Evolutionary conservation across 768 basidiomycete genomes (phyloP), one percentile per base, ranked within the genome.

Genomic region (Boletus rubescentipes): DNA sequence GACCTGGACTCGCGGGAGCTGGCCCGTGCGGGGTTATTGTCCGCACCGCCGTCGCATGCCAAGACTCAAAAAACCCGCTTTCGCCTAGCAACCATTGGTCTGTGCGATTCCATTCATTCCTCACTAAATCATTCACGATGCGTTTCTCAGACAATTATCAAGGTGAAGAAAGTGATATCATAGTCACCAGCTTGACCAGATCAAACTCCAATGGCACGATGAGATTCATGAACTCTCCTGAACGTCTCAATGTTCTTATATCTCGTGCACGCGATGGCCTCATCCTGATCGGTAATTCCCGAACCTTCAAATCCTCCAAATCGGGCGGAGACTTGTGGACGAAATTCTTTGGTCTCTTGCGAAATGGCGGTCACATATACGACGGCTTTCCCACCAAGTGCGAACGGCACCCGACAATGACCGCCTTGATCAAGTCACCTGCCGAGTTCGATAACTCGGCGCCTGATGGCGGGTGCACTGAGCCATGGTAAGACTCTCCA

Each of bases 161-260:
- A 62, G 87, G 87, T 3, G 87, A 89, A 63, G 86, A 89, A 65
- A 82, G 83, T 32, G 79, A 88, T 45, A 83, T 89, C 44, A 83
- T 89, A 23, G 70, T 89, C 32, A 74, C 77, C 6, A 82, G 79
- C 11, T 66, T 89, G 31, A 85, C 83, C 0, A 68, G 87, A 44
- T 86, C 85, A 57, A 87, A 89, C 53, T 6, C 70, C 0, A 52
- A 67, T 0, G 62, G 76, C 45, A 79, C 83, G 51, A 88, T 89
- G 21, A 86, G 87, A 1, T 89, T 89, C 70, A 87, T 89, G 86
- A 79, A 69, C 32, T 76, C 86, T 3, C 80, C 84, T 0, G 85
- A 89, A 66, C 80, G 87, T 20, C 71, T 89, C 21, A 89, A 87
- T 49, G 87, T 89, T 8, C 72, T 89, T 0, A 72, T 89, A 15